A percentile compares a stretch with the other conserved stretches of the same genome.
Conservation (phyloP, 768 basidiomycete genomes). For the Tubosaeta brunneosetosa region DNA sequence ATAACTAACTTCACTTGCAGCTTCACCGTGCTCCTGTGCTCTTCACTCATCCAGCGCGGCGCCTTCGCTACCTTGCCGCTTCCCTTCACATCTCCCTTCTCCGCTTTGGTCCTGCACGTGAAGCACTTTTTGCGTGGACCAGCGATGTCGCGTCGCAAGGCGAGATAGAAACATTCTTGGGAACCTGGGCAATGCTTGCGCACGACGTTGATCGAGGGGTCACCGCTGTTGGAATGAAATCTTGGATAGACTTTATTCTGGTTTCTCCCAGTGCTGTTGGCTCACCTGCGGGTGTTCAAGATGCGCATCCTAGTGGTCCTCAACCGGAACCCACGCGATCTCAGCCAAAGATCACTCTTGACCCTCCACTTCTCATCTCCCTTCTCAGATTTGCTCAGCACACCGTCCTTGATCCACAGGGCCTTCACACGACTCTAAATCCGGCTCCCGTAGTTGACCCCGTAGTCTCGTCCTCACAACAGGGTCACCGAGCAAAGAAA, state of each 20-base stretch:
- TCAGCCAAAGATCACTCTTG: conserved; percentile 27
- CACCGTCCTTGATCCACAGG: conserved; percentile 56
- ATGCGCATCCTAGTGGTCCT: neutral
- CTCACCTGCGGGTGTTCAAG: conserved; percentile 3
- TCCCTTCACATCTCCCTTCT: conserved; percentile 64
- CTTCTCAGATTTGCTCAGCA: conserved; percentile 51
- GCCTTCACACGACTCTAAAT: conserved; percentile 56
- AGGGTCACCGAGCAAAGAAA: conserved; percentile 17
- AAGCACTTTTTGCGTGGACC: conserved; percentile 48
- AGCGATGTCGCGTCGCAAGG: conserved; percentile 43
- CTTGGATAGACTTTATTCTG: conserved; percentile 46
- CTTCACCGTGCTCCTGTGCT: conserved; percentile 83
- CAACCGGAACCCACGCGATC: neutral
- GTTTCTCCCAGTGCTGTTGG: neutral
- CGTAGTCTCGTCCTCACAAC: conserved; percentile 4
- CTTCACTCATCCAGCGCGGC: conserved; percentile 74
- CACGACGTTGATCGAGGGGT: conserved; percentile 71
- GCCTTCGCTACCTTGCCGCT: conserved; percentile 59
- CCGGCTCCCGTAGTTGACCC: conserved; percentile 47
- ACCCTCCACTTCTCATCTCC: conserved; percentile 28
- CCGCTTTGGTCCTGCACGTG: conserved; percentile 43
- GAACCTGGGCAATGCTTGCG: conserved; percentile 68
- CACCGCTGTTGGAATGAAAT: conserved; percentile 41
- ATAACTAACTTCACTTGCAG: conserved; percentile 36
- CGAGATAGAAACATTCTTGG: conserved; percentile 55